Evolutionary conservation across 805 yeast species (phyloP).

Genomic region (Ogataea methylovora): DNA sequence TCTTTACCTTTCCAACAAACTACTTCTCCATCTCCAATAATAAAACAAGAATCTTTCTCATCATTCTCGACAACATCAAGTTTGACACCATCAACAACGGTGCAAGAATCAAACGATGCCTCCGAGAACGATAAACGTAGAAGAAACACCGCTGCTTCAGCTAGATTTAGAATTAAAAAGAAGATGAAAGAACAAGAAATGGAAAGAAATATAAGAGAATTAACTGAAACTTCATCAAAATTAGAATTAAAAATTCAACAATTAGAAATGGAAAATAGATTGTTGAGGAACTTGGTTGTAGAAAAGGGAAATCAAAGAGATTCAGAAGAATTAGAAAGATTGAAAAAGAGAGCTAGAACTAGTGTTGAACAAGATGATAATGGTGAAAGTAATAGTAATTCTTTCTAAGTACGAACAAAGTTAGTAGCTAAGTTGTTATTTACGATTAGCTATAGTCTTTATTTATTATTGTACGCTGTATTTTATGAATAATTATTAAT

Average conservation of each 20-base stretch:
- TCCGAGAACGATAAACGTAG: slow-evolving; percentile 64
- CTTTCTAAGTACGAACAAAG: too few relatives aligned
- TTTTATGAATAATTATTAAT: too few relatives aligned
- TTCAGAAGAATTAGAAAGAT: slow-evolving; percentile 42
- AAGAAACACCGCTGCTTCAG: slow-evolving; percentile 90
- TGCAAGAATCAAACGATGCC: slow-evolving; percentile 1
- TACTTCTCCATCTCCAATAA: background rate
- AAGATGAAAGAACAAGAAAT: slow-evolving; percentile 87
- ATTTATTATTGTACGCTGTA: too few relatives aligned
- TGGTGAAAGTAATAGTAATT: background rate
- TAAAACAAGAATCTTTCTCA: background rate
- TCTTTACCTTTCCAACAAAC: background rate
- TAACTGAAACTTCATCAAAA: slow-evolving; percentile 56
- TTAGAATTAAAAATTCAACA: slow-evolving; percentile 74
- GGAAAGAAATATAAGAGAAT: slow-evolving; percentile 67
- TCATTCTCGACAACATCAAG: background rate
- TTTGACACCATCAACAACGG: background rate
- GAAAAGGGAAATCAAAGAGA: slow-evolving; percentile 63
- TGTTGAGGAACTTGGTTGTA: slow-evolving; percentile 75
- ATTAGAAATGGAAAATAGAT: slow-evolving; percentile 86
- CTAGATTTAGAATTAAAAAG: slow-evolving; percentile 87
- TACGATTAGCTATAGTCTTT: too few relatives aligned
- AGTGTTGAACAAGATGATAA: slow-evolving; percentile 11
- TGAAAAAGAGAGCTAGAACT: slow-evolving; percentile 39
- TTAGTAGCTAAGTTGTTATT: too few relatives aligned